Evolutionary conservation across 2,329 filamentous ascomycete genomes (phyloP).

Genomic region (Penicillium occitanis): DNA sequence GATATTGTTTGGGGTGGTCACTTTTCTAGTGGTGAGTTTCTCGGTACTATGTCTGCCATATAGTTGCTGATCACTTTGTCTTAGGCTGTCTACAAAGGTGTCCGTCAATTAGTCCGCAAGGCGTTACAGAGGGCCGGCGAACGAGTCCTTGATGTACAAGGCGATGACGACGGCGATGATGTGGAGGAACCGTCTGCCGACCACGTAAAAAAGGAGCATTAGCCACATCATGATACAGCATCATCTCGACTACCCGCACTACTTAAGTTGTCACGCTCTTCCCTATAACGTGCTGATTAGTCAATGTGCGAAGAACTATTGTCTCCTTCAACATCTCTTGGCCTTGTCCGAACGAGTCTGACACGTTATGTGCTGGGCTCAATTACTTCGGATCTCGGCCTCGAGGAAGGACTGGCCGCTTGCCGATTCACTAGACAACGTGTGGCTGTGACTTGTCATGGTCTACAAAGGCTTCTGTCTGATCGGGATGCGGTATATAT

Average conservation of each 20-base stretch:
- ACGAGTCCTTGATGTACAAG: conserved; percentile 72
- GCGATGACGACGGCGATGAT: conserved; percentile 57
- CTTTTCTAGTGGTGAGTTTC: conserved; percentile 69
- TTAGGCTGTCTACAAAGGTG: conserved; percentile 77
- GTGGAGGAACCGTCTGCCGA: conserved; percentile 33
- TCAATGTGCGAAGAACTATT: conserved; percentile 85
- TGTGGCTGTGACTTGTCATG: conserved; percentile 18
- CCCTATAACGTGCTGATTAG: conserved; percentile 89
- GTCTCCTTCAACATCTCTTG: conserved; percentile 37
- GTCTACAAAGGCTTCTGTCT: conserved; percentile 21
- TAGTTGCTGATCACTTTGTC: conserved; percentile 27
- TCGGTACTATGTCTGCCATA: not conserved
- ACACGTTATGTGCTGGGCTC: conserved; percentile 20
- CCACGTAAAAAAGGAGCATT: conserved; percentile 18
- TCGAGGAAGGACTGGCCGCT: conserved; percentile 20
- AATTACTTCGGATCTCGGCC: not conserved
- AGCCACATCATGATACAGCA: not conserved
- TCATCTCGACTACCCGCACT: conserved; percentile 61
- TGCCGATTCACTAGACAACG: conserved; percentile 19
- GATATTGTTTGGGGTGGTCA: conserved; percentile 74
- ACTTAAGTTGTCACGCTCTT: conserved; percentile 93
- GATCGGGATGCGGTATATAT: conserved; percentile 34
- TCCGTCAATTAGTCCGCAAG: conserved; percentile 69
- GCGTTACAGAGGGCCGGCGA: conserved; percentile 77
- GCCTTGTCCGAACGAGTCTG: conserved; percentile 22